Conservation (phyloP, 225 moss, liverwort and hornwort species). For the Marchantia polymorpha region DNA sequence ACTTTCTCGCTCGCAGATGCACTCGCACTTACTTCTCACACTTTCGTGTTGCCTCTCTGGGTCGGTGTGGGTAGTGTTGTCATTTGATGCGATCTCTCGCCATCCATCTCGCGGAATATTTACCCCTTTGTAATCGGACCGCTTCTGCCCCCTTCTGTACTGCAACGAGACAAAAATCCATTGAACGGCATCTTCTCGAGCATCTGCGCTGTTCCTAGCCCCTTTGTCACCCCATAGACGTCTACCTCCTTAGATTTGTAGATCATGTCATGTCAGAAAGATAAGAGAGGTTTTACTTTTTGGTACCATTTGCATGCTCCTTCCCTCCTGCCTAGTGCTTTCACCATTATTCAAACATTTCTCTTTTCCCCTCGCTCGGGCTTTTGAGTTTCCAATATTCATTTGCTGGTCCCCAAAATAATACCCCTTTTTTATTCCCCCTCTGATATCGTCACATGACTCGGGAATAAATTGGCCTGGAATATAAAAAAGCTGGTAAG, state of each 20-base stretch:
- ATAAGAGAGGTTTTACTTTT: conserved; percentile 8
- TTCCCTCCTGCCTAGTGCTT: not conserved
- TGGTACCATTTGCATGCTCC: conserved; percentile 2
- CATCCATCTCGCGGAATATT: too few species aligned
- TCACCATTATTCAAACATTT: not conserved
- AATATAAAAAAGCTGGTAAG: too few species aligned
- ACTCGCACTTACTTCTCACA: too few species aligned
- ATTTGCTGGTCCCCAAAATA: not conserved
- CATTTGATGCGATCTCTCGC: too few species aligned
- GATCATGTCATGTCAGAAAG: conserved; percentile 3
- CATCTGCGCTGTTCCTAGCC: not conserved
- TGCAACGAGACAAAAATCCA: not conserved
- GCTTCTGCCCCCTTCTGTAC: too few species aligned
- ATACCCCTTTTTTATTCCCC: not conserved
- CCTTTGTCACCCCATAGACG: not conserved
- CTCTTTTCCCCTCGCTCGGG: not conserved
- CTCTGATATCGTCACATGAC: not conserved
- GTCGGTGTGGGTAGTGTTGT: too few species aligned
- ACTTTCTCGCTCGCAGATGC: too few species aligned
- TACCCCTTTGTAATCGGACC: too few species aligned
- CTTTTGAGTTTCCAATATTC: not conserved
- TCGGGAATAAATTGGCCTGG: not conserved
- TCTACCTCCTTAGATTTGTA: not conserved
- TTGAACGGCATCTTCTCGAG: not conserved
- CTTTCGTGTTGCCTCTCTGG: too few species aligned